Base-by-base conservation (phyloP, 257 asterid species). In the Penstemon davidsonii region DNA sequence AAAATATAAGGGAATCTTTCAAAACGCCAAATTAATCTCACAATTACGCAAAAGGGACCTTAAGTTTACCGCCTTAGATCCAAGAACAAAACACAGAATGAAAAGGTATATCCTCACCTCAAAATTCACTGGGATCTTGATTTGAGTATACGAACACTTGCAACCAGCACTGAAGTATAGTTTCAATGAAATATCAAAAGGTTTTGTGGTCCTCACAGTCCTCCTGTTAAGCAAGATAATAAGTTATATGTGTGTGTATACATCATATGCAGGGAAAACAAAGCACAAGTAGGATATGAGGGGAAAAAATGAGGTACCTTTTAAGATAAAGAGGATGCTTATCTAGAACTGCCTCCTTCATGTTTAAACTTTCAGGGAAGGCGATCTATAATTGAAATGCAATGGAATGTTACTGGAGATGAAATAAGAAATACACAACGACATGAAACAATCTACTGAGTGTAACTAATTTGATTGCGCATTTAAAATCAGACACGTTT, bases 141-240 rank as follows among this genome's bases (percentile, higher is more conserved):
- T 75, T 69, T 80, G 75, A 61, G 80, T 70, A 44, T 55, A 75
- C 5, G 84, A 67, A 71, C 96, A 92, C 80, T 82, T 87, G 84
- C 98, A 92, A 75, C 96, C 98, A 60, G 89, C 81, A 40, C 95
- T 68, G 67, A 89, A 89, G 81, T 83, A 78, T 79, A 92, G 66
- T 64, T 80, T 92, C 80, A 92, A 65, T 60, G 67, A 39, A 65
- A 87, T 67, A 66, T 84, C 82, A 74, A 89, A 92, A 58, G 92
- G 83, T 59, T 79, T 78, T 53, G 85, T 64, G 70, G 76, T 77
- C 78, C 73, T 83, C 33, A 74, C 82, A 7, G 90, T 87, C 82
- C 98, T 86, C 91, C 98, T 92, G 87, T 77, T 25, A 54, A 62
- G 67, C 55, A 73, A 70, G 60, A 55, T 56, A 66, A 60, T 49